Conservation (phyloP, 805 yeast species). For the Yamadazyma takamatsuzukensis region DNA sequence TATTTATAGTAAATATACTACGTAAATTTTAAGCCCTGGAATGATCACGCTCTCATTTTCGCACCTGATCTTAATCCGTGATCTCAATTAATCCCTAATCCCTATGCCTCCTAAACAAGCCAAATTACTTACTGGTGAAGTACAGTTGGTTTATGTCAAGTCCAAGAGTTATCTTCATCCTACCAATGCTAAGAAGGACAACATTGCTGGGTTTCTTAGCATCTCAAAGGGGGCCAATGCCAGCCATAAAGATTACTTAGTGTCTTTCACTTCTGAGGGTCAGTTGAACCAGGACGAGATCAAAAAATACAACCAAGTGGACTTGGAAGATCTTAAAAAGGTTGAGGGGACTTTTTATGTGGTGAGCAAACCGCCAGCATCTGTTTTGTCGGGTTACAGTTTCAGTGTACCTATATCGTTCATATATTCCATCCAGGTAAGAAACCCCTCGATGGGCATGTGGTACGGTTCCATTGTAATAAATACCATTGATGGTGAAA, state of each 20-base stretch:
- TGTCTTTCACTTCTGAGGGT: conserved; percentile 69
- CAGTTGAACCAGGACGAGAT: conserved; percentile 44
- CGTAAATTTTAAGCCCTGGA: too few relatives aligned
- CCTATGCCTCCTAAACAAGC: conserved; percentile 6
- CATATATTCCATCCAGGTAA: conserved; percentile 74
- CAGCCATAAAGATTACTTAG: conserved; percentile 51
- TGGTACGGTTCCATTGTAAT: conserved; percentile 89
- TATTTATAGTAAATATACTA: conserved; percentile 60
- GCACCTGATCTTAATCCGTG: too few relatives aligned
- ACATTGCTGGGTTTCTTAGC: conserved; percentile 73
- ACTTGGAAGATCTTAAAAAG: conserved; percentile 30
- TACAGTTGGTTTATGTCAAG: conserved; percentile 50
- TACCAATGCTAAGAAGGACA: conserved; percentile 65
- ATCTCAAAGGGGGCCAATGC: conserved; percentile 53
- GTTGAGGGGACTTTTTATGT: conserved; percentile 10
- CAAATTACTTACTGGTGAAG: conserved; percentile 25
- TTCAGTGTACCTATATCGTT: conserved; percentile 59
- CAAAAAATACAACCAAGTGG: conserved; percentile 47
- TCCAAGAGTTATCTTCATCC: conserved; percentile 85
- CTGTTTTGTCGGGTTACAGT: conserved; percentile 59
- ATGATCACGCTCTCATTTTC: too few relatives aligned
- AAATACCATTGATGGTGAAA: conserved; percentile 63
- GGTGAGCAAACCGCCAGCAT: conserved; percentile 50
- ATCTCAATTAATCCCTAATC: conserved; percentile 1
- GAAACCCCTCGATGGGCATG: conserved; percentile 82